These are phyloP conservation scores for Scenedesmus sp. DNA, from an alignment of 163 green algal species.

Conservation along the genomic window DNA sequence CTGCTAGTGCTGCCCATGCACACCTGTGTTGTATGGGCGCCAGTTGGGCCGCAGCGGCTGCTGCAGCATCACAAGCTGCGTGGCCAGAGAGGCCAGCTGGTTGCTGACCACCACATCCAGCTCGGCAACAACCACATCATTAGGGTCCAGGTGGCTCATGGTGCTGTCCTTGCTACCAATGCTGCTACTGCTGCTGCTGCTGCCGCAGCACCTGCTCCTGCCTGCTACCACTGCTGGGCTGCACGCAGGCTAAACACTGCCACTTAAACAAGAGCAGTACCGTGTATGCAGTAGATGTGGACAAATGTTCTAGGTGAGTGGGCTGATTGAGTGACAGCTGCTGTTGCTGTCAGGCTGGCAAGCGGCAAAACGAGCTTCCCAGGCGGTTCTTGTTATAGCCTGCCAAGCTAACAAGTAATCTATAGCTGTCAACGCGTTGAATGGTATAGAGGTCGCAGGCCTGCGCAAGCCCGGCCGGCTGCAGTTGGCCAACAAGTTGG, in stretches of 20 bases:
- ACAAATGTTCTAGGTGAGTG: neutral
- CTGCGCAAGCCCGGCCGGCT: neutral
- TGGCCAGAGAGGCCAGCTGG: slow-evolving; percentile 45
- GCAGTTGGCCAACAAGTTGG: neutral
- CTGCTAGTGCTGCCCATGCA: neutral
- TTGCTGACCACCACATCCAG: slow-evolving; percentile 73
- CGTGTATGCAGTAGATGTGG: neutral
- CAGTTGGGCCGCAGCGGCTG: slow-evolving; percentile 80
- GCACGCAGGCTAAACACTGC: neutral
- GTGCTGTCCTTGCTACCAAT: neutral
- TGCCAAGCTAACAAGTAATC: neutral
- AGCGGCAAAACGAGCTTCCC: neutral
- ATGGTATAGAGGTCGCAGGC: neutral
- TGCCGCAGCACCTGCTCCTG: neutral
- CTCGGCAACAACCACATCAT: slow-evolving; percentile 66
- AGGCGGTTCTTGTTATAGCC: neutral
- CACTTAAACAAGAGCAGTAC: no score
- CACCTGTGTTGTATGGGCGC: slow-evolving; percentile 76
- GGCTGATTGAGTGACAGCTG: neutral
- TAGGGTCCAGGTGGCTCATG: slow-evolving; percentile 21
- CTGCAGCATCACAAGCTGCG: slow-evolving; percentile 80
- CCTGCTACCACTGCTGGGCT: slow-evolving; percentile 14
- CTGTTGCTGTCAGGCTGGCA: neutral
- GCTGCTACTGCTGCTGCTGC: neutral
- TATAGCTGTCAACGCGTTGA: neutral